Evolutionary conservation across 2,329 filamentous ascomycete genomes (phyloP), one percentile per base, ranked within the genome.

Genomic region (Hypoxylon sp.): DNA sequence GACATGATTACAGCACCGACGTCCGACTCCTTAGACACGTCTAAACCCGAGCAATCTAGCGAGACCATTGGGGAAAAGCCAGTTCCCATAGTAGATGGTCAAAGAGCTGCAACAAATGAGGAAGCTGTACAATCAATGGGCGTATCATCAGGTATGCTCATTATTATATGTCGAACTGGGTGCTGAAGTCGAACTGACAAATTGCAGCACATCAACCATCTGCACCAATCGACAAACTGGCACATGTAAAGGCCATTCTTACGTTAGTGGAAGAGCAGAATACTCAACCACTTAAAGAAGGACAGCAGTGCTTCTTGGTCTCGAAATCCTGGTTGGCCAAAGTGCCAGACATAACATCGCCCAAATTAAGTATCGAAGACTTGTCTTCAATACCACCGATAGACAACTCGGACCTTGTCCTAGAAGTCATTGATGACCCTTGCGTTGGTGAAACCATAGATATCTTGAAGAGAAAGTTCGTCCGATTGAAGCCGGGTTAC

Each of bases 401-500:
- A 30, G 93, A 97, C 81, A 97, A 97, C 75, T 89, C 91, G 0
- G 91, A 94, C 74, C 89, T 97, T 65, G 88, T 94, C 54, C 82
- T 89, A 63, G 85, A 89, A 67, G 83, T 85, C 34, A 81, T 89
- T 61, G 78, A 78, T 52, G 85, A 88, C 63, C 79, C 82, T 53
- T 73, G 68, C 43, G 73, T 76, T 21, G 74, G 75, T 8, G 76
- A 77, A 16, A 81, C 81, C 46, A 66, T 72, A n/a, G 61, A 67
- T 19, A 65, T 72, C 48, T 69, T 75, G 46, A 74, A 80, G 50
- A 79, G 81, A 12, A 81, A 85, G 14, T 97, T 94, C 73, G 87
- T 95, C 30, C 89, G 91, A 2, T 83, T 98, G 46, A 91, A 89
- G 70, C 87, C 87, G 1, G 92, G 90, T 14, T 80, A 90, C 47